Conservation (phyloP, 371 early-diverging fungal species). For the Mucor lusitanicus region DNA sequence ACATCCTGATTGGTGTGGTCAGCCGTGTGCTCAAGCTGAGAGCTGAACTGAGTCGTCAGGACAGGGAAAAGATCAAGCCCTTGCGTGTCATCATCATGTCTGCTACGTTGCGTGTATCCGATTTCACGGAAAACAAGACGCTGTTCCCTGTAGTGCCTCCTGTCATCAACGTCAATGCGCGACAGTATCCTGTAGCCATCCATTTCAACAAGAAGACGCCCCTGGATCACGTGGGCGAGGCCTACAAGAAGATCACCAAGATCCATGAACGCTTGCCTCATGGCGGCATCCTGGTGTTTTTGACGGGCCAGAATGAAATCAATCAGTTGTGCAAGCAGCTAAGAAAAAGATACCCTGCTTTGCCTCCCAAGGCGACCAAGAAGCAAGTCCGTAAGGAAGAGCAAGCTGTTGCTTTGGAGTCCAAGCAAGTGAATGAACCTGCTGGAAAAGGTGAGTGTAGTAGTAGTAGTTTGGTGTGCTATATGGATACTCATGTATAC, state of each 20-base stretch:
- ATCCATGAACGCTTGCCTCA: conserved; percentile 89
- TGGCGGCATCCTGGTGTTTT: conserved; percentile 93
- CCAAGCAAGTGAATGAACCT: conserved; percentile 27
- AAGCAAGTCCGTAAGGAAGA: conserved; percentile 34
- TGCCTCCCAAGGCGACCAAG: conserved; percentile 37
- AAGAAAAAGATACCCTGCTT: conserved; percentile 64
- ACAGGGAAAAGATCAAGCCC: conserved; percentile 67
- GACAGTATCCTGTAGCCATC: conserved; percentile 86
- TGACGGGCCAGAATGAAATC: conserved; percentile 94
- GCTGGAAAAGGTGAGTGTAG: conserved; percentile 38
- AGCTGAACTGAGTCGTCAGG: conserved; percentile 58
- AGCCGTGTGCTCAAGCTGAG: conserved; percentile 79
- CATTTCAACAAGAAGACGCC: conserved; percentile 85
- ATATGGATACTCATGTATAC: too few relatives aligned
- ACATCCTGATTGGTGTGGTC: conserved; percentile 95
- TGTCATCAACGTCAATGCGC: conserved; percentile 92
- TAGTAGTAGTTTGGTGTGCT: too few relatives aligned
- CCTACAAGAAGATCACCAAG: conserved; percentile 86
- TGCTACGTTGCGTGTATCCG: conserved; percentile 94
- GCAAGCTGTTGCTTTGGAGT: conserved; percentile 36
- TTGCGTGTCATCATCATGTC: conserved; percentile 98
- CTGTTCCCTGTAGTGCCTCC: conserved; percentile 79
- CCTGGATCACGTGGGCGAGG: conserved; percentile 76
- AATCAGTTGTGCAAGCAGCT: conserved; percentile 74
- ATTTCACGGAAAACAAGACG: conserved; percentile 84